phyloP scores from a whole-genome alignment of 805 yeast genomes.

The Nakazawaea wickerhamii region DNA sequence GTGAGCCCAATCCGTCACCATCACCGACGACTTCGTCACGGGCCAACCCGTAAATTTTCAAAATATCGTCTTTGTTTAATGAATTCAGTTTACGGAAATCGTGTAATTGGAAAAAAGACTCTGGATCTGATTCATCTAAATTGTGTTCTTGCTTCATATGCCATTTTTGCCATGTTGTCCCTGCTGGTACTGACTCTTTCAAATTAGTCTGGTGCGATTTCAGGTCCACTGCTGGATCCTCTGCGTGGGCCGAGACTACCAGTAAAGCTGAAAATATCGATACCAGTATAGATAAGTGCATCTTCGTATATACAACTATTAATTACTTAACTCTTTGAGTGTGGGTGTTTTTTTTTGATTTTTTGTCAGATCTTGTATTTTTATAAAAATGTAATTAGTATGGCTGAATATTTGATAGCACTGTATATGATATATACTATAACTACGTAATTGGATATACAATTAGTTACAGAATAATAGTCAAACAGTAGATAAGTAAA shows the following conservation, averaged over 20 bases:
- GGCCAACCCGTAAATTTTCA: slow-evolving; percentile 74
- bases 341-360: not conserved
- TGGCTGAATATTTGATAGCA: no score
- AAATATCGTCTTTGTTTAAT: slow-evolving; percentile 56
- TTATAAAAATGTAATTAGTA: no score
- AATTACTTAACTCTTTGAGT: no score
- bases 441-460: no score
- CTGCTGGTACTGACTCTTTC: slow-evolving; percentile 44
- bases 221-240: not conserved
- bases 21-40: slow-evolving; percentile 74
- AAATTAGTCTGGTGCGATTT: slow-evolving; percentile 18
- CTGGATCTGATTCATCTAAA: slow-evolving; percentile 64
- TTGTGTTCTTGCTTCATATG: slow-evolving; percentile 92
- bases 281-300: not conserved
- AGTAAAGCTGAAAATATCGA: not conserved
- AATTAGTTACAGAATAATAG: no score
- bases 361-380: no score
- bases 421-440: no score
- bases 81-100: slow-evolving; percentile 59
- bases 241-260: not conserved
- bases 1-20: slow-evolving; percentile 86
- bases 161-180: slow-evolving; percentile 72
- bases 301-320: not conserved
- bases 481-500: no score
- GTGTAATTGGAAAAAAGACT: slow-evolving; percentile 74